phyloP scores from a whole-genome alignment of 371 early-diverging fungal genomes.

The Thermomucor indicae-seudaticae region DNA sequence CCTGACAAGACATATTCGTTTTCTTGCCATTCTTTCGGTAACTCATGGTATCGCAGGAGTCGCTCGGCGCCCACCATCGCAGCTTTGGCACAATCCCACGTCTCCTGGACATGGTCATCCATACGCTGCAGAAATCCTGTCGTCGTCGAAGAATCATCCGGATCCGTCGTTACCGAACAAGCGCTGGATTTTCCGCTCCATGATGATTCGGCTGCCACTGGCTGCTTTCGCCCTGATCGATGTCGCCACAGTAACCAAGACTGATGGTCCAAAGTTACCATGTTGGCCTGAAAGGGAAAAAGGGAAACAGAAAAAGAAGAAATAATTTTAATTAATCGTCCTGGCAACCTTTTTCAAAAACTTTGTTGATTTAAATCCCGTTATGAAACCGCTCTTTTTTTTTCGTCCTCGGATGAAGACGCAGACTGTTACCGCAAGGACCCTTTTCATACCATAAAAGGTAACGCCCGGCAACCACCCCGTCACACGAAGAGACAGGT shows the following conservation, averaged over 20 bases:
- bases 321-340: not conserved
- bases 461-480: too few species aligned
- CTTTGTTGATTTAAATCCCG: too few species aligned
- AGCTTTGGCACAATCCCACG: slow-evolving; percentile 52
- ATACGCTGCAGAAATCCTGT: slow-evolving; percentile 33
- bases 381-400: too few species aligned
- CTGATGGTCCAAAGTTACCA: not conserved
- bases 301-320: not conserved
- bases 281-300: not conserved
- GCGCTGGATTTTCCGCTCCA: not conserved
- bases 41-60: slow-evolving; percentile 53
- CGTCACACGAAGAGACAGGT: too few species aligned
- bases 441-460: too few species aligned
- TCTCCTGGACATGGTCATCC: slow-evolving; percentile 43
- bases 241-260: not conserved
- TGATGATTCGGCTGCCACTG: not conserved
- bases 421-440: too few species aligned
- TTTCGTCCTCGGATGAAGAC: too few species aligned
- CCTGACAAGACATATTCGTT: slow-evolving; percentile 64
- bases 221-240: not conserved
- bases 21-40: slow-evolving; percentile 65
- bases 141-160: not conserved
- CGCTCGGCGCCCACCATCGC: slow-evolving; percentile 56
- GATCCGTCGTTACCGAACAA: not conserved
- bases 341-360: too few species aligned